Base-by-base conservation (phyloP, 371 early-diverging fungal species). In the Syncephalastrum monosporum region DNA sequence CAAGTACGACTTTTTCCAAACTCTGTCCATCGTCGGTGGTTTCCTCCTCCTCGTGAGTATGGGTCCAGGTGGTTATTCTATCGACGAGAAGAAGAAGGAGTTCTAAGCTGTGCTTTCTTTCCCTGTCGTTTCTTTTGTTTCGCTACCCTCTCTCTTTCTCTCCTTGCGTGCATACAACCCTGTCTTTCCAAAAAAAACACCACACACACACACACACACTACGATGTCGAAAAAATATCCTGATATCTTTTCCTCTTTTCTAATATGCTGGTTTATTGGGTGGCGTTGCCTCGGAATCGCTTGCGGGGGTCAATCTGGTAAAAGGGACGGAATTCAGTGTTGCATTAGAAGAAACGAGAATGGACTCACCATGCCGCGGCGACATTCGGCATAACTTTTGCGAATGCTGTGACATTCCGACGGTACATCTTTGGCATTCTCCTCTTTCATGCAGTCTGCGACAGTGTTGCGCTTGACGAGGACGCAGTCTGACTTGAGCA, bases 1-100 rank as follows among this genome's bases (percentile, higher is more conserved):
- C 60, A 93, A 95, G 72, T 96, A 96, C 74, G 96, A 96, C 77
- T 96, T 96, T 68, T 96, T 95, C 91, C 96, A 96, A 72, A 96
- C 91, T 6, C 77, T 96, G 47, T 92, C 92, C 5, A 93, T 92
- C 72, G 85, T 95, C 80, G 96, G 97, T 49, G 95, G 97, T 21
- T 90, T 96, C 68, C 68, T 96, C 50, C 71, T 96, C 53, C 79
- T 96, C 23, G 89, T 89, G 63, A 92, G 85, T 68, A 81, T 92
- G 50, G 96, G 96, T 19, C 94, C 96, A 13, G 96, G 95, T 51
- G 86, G 84, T 42, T 77, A 87, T 64, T 91, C 91, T 29, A 84
- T 95, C 68, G 96, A 96, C 76, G 94, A 95, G 74, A 95, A 96
- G 85, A 95, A 95, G 81, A 95, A 95, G 74, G 85, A 77, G 50